Base-by-base conservation (phyloP, 2,329 filamentous ascomycete species). In the Gaeumannomyces tritici region DNA sequence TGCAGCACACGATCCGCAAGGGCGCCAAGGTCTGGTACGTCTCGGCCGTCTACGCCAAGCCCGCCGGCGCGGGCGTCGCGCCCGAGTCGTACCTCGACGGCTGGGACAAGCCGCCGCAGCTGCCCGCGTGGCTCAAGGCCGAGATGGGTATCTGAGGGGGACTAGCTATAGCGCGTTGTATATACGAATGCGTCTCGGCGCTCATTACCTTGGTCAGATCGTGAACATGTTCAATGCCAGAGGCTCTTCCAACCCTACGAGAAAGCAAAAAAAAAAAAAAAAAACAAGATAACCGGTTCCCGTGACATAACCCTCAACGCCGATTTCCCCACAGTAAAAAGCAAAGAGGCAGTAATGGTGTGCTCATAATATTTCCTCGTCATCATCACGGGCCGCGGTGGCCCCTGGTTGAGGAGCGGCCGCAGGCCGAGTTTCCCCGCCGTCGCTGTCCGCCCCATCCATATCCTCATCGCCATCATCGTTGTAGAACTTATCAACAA, bases 21-120 rank as follows among this genome's bases (percentile, higher is more conserved):
- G 87, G 83, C 0, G 77, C 83, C 67, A 80, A 77, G 31, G 79
- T 77, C 51, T 90, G 87, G 87, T 89, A 90, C 70, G 80, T 89
- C 4, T 86, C 85, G 13, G 89, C 82, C 4, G 83, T 93, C 33
- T 92, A 88, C 75, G 89, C 87, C 24, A 80, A 89, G 73, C 88
- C 89, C 0, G 76, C 78, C 8, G 80, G 79, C 12, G 75, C 79
- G 26, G 79, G 81, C 27, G 79, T 84, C 1, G 76, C 78, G 67
- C 79, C 74, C 67, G 73, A 76, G 63, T 77, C 72, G 62, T 89
- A 85, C 76, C 76, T 85, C 60, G 75, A 80, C 66, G 83, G 83
- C 13, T 90, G 88, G 88, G 79, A 82, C 57, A 77, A 75, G 64
- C 78, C 77, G 63, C 87, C 87, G 8, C 72, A 67, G 33, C 72